Evolutionary conservation across 2,329 filamentous ascomycete species (phyloP).

Genomic region (Epichloe bromicola): DNA sequence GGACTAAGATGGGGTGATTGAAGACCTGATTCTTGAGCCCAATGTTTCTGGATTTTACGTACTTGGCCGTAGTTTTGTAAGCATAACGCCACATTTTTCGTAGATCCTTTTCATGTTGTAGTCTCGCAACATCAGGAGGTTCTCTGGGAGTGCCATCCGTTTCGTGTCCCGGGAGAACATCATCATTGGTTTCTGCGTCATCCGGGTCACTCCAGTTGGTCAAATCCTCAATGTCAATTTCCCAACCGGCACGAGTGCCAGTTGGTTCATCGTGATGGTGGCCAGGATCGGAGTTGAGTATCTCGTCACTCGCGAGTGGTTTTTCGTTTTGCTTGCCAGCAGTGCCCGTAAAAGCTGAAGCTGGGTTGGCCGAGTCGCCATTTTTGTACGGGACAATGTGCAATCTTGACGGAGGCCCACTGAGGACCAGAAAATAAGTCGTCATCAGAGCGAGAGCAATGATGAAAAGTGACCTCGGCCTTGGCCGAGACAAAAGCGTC

Average conservation of each 20-base stretch:
- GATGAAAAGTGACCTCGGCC: conserved; percentile 29
- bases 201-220: conserved; percentile 23
- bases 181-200: conserved; percentile 21
- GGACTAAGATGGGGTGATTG: neutral
- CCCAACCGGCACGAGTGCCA: conserved; percentile 16
- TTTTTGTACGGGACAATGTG: conserved; percentile 21
- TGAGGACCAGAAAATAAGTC: conserved; percentile 32
- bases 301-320: neutral
- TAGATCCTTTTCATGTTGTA: conserved; percentile 30
- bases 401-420: conserved; percentile 19
- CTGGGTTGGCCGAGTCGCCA: conserved; percentile 4
- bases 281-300: conserved; percentile 1
- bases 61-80: conserved; percentile 28
- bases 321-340: neutral
- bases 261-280: conserved; percentile 8
- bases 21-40: too few relatives aligned
- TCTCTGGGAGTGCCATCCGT: conserved; percentile 22
- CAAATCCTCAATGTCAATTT: conserved; percentile 23
- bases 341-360: neutral
- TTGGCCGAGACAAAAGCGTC: conserved; percentile 20
- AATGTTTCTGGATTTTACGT: conserved; percentile 13
- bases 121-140: conserved; percentile 19
- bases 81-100: conserved; percentile 27
- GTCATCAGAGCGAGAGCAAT: conserved; percentile 25
- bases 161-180: conserved; percentile 23